A percentile compares a stretch with the other conserved stretches of the same genome.
phyloP scores from a whole-genome alignment of 1,284 basidiomycete species.

The Coniferiporia sulphurascens region DNA sequence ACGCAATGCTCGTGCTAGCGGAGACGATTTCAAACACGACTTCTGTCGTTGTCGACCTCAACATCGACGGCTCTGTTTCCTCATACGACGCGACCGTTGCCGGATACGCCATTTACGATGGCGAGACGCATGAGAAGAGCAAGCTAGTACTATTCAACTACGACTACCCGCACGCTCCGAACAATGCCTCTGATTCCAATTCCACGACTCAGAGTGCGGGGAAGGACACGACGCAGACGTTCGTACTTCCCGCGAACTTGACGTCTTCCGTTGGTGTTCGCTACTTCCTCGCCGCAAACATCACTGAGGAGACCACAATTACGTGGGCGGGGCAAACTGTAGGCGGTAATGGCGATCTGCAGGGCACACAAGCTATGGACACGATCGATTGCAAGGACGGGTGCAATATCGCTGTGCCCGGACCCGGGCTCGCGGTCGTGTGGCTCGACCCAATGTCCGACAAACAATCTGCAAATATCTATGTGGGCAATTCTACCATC shows the following conservation, averaged over 20 bases:
- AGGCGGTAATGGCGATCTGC: slow-evolving; percentile 36
- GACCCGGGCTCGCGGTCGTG: slow-evolving; percentile 42
- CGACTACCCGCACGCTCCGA: slow-evolving; percentile 28
- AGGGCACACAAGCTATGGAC: slow-evolving; percentile 37
- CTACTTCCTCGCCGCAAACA: slow-evolving; percentile 38
- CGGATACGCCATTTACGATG: slow-evolving; percentile 58
- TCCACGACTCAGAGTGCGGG: neutral
- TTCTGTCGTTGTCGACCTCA: slow-evolving; percentile 48
- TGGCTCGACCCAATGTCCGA: slow-evolving; percentile 21
- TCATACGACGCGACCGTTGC: slow-evolving; percentile 32
- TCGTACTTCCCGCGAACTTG: slow-evolving; percentile 29
- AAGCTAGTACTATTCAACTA: slow-evolving; percentile 62
- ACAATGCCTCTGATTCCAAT: neutral
- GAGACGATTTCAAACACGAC: slow-evolving; percentile 47
- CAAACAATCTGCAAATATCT: slow-evolving; percentile 5
- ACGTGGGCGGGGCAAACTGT: slow-evolving; percentile 48
- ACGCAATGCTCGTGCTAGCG: slow-evolving; percentile 50
- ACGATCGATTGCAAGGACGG: slow-evolving; percentile 30
- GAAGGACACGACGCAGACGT: slow-evolving; percentile 7
- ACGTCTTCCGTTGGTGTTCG: slow-evolving; percentile 36
- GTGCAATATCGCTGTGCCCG: slow-evolving; percentile 39
- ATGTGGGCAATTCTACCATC: slow-evolving; percentile 15
- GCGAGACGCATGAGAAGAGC: slow-evolving; percentile 32
- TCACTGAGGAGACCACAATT: slow-evolving; percentile 53
- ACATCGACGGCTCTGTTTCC: slow-evolving; percentile 37